These are phyloP conservation scores for Oryza brachyantha DNA, from an alignment of 176 grass and related monocot genomes.

Conservation along the genomic window DNA sequence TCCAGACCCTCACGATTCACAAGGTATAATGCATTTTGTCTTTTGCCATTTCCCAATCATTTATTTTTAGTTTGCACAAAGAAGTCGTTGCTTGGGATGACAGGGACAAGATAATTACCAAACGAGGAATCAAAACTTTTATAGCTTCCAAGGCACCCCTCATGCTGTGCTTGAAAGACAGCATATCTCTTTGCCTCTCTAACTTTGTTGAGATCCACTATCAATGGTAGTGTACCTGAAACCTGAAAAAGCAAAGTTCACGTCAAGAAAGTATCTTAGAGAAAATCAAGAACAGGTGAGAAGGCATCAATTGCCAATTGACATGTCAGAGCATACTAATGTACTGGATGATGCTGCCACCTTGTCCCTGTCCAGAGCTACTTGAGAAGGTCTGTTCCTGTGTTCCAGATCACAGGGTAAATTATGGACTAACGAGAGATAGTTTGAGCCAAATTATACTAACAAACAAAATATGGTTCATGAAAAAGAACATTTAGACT, in stretches of 20 bases:
- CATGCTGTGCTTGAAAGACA: slow-evolving; percentile 66
- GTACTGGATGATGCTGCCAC: slow-evolving; percentile 24
- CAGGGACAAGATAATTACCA: slow-evolving; percentile 85
- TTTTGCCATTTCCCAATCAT: neutral
- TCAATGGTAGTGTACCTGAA: slow-evolving; percentile 16
- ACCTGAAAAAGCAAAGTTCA: slow-evolving; percentile 43
- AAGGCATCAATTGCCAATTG: slow-evolving; percentile 4
- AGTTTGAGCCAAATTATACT: neutral
- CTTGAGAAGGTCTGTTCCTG: slow-evolving; percentile 54
- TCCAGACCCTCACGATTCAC: neutral
- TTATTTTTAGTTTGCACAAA: slow-evolving; percentile 27
- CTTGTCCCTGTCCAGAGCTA: slow-evolving; percentile 44
- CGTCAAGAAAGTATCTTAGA: slow-evolving; percentile 19
- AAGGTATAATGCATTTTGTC: neutral
- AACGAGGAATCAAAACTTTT: slow-evolving; percentile 80
- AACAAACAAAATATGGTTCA: neutral
- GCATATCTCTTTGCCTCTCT: slow-evolving; percentile 72
- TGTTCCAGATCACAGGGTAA: neutral
- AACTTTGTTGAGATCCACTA: slow-evolving; percentile 60
- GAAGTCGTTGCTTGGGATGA: slow-evolving; percentile 52
- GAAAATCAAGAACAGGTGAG: slow-evolving; percentile 9
- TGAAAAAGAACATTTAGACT: neutral
- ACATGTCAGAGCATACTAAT: slow-evolving; percentile 26
- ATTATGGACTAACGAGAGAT: neutral
- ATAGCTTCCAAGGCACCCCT: slow-evolving; percentile 74